A percentile compares a stretch with the other conserved stretches of the same genome.
These are phyloP conservation scores for Lomentospora prolificans DNA, from an alignment of 2,329 filamentous ascomycete species.

Conservation along the genomic window DNA sequence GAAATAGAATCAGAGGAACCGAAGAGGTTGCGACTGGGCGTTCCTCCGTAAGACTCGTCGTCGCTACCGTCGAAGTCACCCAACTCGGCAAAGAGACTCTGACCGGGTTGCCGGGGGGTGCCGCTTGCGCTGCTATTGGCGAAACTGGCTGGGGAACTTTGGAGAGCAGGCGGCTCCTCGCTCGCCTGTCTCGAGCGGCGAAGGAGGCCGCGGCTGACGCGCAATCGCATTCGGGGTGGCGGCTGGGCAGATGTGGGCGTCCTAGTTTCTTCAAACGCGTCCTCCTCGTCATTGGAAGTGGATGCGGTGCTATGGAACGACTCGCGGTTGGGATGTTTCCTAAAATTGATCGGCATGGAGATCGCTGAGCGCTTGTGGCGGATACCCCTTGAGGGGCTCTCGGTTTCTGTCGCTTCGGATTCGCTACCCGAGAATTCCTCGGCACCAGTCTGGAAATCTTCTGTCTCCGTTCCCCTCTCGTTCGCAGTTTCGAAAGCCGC, in stretches of 20 bases:
- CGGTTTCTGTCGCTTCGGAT: conserved; percentile 73
- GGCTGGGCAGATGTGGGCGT: conserved; percentile 52
- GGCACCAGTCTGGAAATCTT: conserved; percentile 88
- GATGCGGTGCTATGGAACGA: conserved; percentile 85
- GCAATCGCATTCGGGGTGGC: conserved; percentile 54
- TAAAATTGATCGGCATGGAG: conserved; percentile 21
- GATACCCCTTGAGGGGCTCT: conserved; percentile 42
- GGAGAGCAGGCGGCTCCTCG: conserved; percentile 47
- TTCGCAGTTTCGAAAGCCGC: conserved; percentile 57
- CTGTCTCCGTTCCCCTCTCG: conserved; percentile 77
- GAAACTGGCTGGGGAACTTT: conserved; percentile 51
- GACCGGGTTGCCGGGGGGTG: conserved; percentile 43
- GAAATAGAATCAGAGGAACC: conserved; percentile 38
- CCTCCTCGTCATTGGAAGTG: conserved; percentile 69
- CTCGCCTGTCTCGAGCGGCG: conserved; percentile 52
- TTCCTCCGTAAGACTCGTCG: conserved; percentile 54
- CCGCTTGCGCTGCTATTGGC: conserved; percentile 36
- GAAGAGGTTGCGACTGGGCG: conserved; percentile 41
- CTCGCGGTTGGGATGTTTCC: conserved; percentile 40
- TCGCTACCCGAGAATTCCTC: conserved; percentile 70
- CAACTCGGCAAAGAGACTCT: conserved; percentile 87
- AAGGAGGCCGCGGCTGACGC: conserved; percentile 53
- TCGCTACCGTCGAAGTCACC: conserved; percentile 70
- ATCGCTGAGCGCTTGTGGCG: conserved; percentile 31
- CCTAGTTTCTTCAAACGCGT: conserved; percentile 35